Evolutionary conservation across 495 filamentous ascomycete genomes (phyloP), one percentile per base, ranked within the genome.

Genomic region (Aspergillus biplanus): DNA sequence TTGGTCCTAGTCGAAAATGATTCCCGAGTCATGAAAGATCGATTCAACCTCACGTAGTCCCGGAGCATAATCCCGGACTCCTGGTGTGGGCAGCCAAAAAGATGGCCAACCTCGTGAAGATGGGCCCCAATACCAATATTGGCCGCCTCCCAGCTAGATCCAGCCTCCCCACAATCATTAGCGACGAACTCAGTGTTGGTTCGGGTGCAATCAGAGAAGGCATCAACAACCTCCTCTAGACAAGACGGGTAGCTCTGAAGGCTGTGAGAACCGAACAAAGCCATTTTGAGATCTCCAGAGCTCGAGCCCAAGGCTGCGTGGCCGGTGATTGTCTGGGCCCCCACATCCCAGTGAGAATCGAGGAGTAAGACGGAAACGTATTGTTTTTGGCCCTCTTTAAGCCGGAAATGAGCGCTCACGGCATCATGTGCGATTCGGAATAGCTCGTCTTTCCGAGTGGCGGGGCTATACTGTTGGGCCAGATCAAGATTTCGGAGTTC

Each of bases 71-170:
- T 83, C 7, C 93, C 93, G 42, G 79, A 89, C 62, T 92, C 92
- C 68, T 91, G 92, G 71, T 95, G 92, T 7, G 93, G 92, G 64
- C 90, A 92, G 48, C 93, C 92, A 64, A 97, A 88, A 18, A 94
- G 73, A 75, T 96, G 93, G 3, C 93, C 93, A 0, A 86, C 86
- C 74, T 97, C 92, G 69, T 96, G 93, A 12, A 97, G 75, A 76
- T 97, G 92, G 32, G 92, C 93, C 8, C 93, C 93, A 66, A 97
- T 96, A 50, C 93, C 92, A 62, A 97, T 85, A 67, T 93, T 94
- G 7, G 92, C 92, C 16, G 92, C 86, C 70, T 97, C 93, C 92
- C 92, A 97, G 60, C 88, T 95, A 59, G 89, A 96, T 12, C 92
- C 92, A 27, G 87, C 86, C 49, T 96, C 90, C 48, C 90, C 89